phyloP scores from a whole-genome alignment of 176 grass and related monocot genomes.

The Miscanthus lutarioriparius region DNA sequence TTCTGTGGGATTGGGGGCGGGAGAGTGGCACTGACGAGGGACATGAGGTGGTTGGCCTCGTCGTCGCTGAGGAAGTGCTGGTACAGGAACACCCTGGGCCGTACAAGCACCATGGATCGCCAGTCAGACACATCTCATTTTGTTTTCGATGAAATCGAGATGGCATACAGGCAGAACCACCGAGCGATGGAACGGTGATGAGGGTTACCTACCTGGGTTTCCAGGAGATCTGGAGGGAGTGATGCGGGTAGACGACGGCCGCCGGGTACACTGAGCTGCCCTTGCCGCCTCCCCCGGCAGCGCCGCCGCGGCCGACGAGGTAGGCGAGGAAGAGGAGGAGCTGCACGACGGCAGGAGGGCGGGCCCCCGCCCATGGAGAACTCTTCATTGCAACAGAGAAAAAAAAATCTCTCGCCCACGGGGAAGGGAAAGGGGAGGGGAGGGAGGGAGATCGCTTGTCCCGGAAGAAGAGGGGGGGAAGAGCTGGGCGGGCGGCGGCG shows the following conservation, averaged over 20 bases:
- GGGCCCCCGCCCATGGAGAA: background rate
- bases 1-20: background rate
- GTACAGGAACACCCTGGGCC: slow-evolving; percentile 70
- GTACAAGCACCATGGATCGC: slow-evolving; percentile 15
- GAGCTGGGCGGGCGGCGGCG: background rate
- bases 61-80: slow-evolving; percentile 76
- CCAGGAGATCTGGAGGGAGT: slow-evolving; percentile 80
- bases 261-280: slow-evolving; percentile 47
- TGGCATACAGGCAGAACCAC: background rate
- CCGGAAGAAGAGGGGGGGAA: background rate
- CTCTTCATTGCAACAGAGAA: slow-evolving; percentile 13
- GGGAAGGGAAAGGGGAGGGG: background rate
- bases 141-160: slow-evolving; percentile 15
- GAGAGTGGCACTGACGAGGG: slow-evolving; percentile 53
- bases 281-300: background rate
- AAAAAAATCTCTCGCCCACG: background rate
- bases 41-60: slow-evolving; percentile 90
- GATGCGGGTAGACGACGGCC: slow-evolving; percentile 54
- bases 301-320: slow-evolving; percentile 2
- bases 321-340: background rate
- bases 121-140: background rate
- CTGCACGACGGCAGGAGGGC: background rate
- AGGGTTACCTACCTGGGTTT: slow-evolving; percentile 57
- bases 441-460: background rate
- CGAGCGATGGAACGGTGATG: background rate